A percentile compares a stretch with the other conserved stretches of the same genome.
These are phyloP conservation scores for Erythrophleum fordii DNA, from an alignment of 306 rosid genomes.

Conservation along the genomic window DNA sequence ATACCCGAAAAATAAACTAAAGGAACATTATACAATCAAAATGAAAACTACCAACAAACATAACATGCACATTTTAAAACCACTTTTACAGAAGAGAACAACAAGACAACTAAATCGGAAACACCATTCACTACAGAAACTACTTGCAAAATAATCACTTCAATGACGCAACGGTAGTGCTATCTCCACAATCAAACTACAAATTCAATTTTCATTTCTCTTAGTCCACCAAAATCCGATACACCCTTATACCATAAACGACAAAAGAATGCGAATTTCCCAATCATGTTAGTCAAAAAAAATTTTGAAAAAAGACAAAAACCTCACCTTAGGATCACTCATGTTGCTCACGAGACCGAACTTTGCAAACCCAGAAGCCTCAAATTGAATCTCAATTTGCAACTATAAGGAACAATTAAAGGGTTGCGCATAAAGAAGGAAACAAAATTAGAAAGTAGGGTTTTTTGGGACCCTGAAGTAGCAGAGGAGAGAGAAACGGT, in stretches of 20 bases:
- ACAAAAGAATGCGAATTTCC: background rate
- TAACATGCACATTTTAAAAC: background rate
- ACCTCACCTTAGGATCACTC: slow-evolving; percentile 74
- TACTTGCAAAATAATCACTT: background rate
- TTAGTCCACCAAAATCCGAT: background rate
- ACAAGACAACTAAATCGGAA: background rate
- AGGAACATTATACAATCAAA: slow-evolving; percentile 12
- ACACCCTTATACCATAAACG: background rate
- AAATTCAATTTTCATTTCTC: background rate
- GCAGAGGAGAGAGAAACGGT: slow-evolving; percentile 48
- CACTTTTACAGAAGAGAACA: background rate
- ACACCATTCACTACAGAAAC: slow-evolving; percentile 1
- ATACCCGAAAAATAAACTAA: background rate
- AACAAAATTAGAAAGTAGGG: slow-evolving; percentile 61
- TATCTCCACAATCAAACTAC: background rate
- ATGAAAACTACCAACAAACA: background rate
- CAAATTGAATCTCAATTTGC: slow-evolving; percentile 33
- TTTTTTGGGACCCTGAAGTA: slow-evolving; percentile 75
- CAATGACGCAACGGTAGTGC: background rate
- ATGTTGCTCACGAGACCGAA: slow-evolving; percentile 46
- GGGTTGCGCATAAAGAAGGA: slow-evolving; percentile 44
- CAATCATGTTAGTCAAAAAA: background rate
- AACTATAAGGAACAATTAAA: slow-evolving; percentile 20
- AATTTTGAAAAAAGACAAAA: background rate
- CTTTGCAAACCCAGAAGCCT: slow-evolving; percentile 30